These are phyloP conservation scores for Fagopyrum homotropicum DNA, from an alignment of 148 eudicot genomes.

Conservation along the genomic window DNA sequence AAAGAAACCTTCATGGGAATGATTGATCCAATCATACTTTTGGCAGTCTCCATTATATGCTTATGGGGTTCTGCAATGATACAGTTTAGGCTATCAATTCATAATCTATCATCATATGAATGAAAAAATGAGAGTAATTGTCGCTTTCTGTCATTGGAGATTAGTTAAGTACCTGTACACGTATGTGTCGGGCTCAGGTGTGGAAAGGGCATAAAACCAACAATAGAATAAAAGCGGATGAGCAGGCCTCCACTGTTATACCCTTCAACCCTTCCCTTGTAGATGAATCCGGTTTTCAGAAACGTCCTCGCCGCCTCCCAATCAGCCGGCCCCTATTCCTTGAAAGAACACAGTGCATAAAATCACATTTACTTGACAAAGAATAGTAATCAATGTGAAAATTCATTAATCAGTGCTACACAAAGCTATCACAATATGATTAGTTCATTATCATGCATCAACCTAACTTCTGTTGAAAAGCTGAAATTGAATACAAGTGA, in stretches of 20 bases:
- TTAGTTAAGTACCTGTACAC: slow-evolving; percentile 55
- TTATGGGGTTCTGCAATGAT: slow-evolving; percentile 57
- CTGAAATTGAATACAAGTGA: not conserved
- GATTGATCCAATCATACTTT: slow-evolving; percentile 56
- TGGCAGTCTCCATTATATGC: slow-evolving; percentile 72
- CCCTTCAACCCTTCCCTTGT: slow-evolving; percentile 74
- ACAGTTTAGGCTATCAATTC: not conserved
- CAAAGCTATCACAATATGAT: not conserved
- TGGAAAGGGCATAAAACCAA: slow-evolving; percentile 94
- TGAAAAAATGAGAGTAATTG: not conserved
- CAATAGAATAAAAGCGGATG: slow-evolving; percentile 72
- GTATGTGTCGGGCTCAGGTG: slow-evolving; percentile 67
- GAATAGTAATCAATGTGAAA: not conserved
- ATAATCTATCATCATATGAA: not conserved
- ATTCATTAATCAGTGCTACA: not conserved
- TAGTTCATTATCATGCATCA: not conserved
- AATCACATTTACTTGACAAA: not conserved
- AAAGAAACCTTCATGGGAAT: slow-evolving; percentile 64
- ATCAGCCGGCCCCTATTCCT: slow-evolving; percentile 86
- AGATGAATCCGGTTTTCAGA: slow-evolving; percentile 48
- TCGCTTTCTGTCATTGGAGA: not conserved
- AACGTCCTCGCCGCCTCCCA: slow-evolving; percentile 85
- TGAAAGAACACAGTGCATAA: slow-evolving; percentile 16
- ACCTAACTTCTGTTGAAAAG: not conserved
- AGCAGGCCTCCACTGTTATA: slow-evolving; percentile 84